Evolutionary conservation across 345 rosid species (phyloP).

Genomic region (Triadica sebifera): DNA sequence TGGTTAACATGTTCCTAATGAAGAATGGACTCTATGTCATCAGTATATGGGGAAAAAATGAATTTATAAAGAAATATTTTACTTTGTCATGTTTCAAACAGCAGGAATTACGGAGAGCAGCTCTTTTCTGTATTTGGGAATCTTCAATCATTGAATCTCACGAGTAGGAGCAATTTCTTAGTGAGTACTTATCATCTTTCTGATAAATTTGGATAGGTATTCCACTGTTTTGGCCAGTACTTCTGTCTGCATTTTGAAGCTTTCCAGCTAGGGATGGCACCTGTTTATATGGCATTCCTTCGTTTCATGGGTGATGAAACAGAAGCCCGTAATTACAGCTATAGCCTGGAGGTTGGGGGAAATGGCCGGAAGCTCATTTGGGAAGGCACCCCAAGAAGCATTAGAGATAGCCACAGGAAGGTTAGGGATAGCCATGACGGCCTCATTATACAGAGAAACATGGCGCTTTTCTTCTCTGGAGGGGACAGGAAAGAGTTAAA

Average conservation of each 20-base stretch:
- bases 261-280: constrained; percentile 94
- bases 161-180: not conserved
- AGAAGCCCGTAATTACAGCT: constrained; percentile 82
- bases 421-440: constrained; percentile 94
- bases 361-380: constrained; percentile 83
- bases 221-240: constrained; percentile 90
- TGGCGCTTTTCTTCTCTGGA: constrained; percentile 96
- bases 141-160: not conserved
- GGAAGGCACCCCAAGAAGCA: constrained; percentile 89
- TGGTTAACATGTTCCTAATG: not conserved
- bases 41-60: not conserved
- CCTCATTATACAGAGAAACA: constrained; percentile 77
- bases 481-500: constrained; percentile 92
- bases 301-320: constrained; percentile 92
- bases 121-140: not conserved
- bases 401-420: constrained; percentile 91
- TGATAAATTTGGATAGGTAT: constrained; percentile 46
- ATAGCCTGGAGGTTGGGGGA: constrained; percentile 95
- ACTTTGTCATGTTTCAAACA: not conserved
- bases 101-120: not conserved
- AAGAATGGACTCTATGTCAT: not conserved
- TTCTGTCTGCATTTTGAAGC: constrained; percentile 98
- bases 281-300: constrained; percentile 94
- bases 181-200: constrained; percentile 4
- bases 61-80: not conserved